These are phyloP conservation scores for Sordaria brevicollis DNA, from an alignment of 495 filamentous ascomycete species.

Conservation along the genomic window DNA sequence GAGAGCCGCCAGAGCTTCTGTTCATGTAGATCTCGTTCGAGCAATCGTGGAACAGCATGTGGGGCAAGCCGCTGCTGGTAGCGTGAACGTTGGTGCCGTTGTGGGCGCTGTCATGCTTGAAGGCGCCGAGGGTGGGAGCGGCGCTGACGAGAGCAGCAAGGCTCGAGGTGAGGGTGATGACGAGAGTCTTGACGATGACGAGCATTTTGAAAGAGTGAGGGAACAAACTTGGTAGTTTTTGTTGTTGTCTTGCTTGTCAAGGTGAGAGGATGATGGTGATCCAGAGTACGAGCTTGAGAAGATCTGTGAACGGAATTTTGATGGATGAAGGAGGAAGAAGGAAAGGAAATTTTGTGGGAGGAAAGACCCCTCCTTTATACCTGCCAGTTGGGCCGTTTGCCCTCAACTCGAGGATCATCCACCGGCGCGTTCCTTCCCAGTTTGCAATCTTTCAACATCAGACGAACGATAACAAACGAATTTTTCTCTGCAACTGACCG, in stretches of 20 bases:
- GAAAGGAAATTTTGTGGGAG: not conserved
- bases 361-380: not conserved
- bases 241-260: not conserved
- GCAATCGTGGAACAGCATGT: not conserved
- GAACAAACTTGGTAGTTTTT: not conserved
- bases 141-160: not conserved
- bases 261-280: not conserved
- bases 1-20: not conserved
- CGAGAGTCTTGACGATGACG: not conserved
- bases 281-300: not conserved
- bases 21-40: not conserved
- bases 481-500: not conserved
- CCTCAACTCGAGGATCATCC: not conserved
- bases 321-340: not conserved
- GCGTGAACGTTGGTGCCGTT: not conserved
- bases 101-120: not conserved
- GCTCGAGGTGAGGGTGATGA: not conserved
- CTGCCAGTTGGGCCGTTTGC: not conserved
- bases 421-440: not conserved
- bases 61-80: not conserved
- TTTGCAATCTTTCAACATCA: not conserved
- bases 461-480: not conserved
- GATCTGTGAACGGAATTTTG: not conserved
- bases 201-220: not conserved
- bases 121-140: not conserved